Evolutionary conservation across 1,284 basidiomycete genomes (phyloP), one percentile per base, ranked within the genome.

Genomic region (Cystobasidium pallidum): DNA sequence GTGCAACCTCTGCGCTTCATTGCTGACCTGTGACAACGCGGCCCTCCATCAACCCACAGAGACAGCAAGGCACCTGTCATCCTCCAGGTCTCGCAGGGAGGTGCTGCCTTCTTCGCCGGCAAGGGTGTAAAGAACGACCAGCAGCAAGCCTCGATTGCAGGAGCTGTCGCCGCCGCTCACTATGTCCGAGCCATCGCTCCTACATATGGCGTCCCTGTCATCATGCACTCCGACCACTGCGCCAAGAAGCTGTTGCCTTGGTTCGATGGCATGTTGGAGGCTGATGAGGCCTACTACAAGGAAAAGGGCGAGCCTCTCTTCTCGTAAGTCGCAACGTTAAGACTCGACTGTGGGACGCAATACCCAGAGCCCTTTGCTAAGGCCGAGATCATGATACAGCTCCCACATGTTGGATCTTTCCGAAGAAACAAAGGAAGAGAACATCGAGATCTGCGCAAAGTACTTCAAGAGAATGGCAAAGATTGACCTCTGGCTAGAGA

Each of bases 401-500:
- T 98, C 95, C 45, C 96, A 99, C 91, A 99, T 99, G 96, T 89
- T 99, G 78, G 96, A 99, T 83, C 88, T 99, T 77, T 98, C 94
- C 67, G 96, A 99, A 81, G 95, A 99, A 84, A 82, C 92, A 81
- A 96, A 98, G 83, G 94, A 95, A 79, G 87, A 98, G 81, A 99
- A 99, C 87, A 99, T 99, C 80, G 88, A 85, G 72, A 92, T 85
- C 66, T 99, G 96, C 83, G 91, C 86, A 75, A 88, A 94, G 83
- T 99, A 99, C 87, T 95, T 99, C 83, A 86, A 89, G 83, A 91
- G 92, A 81, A 92, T 99, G 93, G 91, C 92, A 32, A 88, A 90
- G 78, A 84, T 98, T 80, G 90, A 91, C 75, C 85, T 82, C 47
- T 99, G 94, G 94, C 92, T 99, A 83, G 96, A 99, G 87, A 99